Conservation (phyloP, 2,329 filamentous ascomycete genomes). For the Claviceps lovelessii region DNA sequence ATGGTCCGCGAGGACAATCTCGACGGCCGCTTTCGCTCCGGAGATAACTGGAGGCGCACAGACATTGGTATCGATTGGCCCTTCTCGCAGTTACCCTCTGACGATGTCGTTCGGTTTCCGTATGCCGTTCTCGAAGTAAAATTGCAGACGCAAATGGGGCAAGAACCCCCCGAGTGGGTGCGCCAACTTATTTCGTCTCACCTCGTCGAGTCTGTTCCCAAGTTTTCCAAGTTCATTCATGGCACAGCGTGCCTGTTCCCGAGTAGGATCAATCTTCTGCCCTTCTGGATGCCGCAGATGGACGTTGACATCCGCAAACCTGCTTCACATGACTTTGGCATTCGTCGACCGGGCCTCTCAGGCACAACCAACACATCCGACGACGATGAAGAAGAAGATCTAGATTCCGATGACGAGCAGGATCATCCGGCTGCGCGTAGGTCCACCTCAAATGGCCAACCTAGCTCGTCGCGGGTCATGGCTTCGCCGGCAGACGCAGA, state of each 20-base stretch:
- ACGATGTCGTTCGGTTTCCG: slow-evolving; percentile 81
- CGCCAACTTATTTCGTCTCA: slow-evolving; percentile 84
- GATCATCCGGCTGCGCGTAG: slow-evolving; percentile 5
- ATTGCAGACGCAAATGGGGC: slow-evolving; percentile 86
- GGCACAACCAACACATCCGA: slow-evolving; percentile 59
- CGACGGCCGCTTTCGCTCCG: slow-evolving; percentile 60
- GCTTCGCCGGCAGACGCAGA: slow-evolving; percentile 52
- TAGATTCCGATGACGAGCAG: slow-evolving; percentile 53
- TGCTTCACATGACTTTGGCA: slow-evolving; percentile 75
- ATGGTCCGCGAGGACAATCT: slow-evolving; percentile 94
- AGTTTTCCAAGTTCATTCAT: slow-evolving; percentile 99
- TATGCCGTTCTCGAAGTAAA: slow-evolving; percentile 97
- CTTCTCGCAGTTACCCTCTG: slow-evolving; percentile 72
- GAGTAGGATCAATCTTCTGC: slow-evolving; percentile 71
- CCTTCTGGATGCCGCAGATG: slow-evolving; percentile 99
- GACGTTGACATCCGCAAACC: slow-evolving; percentile 94
- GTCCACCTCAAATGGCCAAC: slow-evolving; percentile 18
- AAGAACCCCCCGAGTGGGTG: slow-evolving; percentile 94
- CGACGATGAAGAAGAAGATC: slow-evolving; percentile 42
- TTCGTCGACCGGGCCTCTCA: slow-evolving; percentile 63
- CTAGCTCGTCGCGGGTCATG: slow-evolving; percentile 24
- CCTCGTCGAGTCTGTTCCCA: slow-evolving; percentile 94
- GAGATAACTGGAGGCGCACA: slow-evolving; percentile 89
- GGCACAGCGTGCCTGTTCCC: slow-evolving; percentile 82
- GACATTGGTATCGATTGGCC: slow-evolving; percentile 96